Evolutionary conservation across 2,329 filamentous ascomycete species (phyloP).

Genomic region (Epichloe coenophiala): DNA sequence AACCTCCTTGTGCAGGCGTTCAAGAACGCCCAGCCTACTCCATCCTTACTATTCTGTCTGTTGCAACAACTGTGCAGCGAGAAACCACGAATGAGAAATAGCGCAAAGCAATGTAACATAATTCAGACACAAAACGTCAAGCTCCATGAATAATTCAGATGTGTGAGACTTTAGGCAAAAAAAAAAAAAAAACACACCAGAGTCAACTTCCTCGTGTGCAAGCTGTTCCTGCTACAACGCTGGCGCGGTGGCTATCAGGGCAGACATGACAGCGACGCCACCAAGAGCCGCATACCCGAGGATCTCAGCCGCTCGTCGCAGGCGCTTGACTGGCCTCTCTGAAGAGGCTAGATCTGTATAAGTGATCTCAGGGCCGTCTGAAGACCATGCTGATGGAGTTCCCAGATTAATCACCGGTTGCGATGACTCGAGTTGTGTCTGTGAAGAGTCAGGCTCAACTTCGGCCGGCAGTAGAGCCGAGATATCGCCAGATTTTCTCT

Average conservation of each 20-base stretch:
- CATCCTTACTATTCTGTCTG: neutral
- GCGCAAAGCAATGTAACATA: neutral
- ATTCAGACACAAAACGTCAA: neutral
- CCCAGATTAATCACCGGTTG: neutral
- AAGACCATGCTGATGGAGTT: neutral
- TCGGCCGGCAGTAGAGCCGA: slow-evolving; percentile 2
- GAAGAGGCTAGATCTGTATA: neutral
- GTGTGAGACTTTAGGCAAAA: neutral
- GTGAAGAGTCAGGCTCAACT: neutral
- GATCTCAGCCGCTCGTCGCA: slow-evolving; percentile 22
- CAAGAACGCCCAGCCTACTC: neutral
- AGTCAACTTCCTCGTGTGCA: neutral
- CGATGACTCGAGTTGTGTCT: neutral
- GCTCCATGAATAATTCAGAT: neutral
- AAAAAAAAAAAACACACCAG: neutral
- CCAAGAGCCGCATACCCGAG: slow-evolving; percentile 24
- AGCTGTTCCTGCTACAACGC: slow-evolving; percentile 7
- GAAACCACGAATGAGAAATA: neutral
- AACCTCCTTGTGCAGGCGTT: neutral
- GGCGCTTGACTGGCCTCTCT: slow-evolving; percentile 16
- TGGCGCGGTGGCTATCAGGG: slow-evolving; percentile 25
- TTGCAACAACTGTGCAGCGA: neutral
- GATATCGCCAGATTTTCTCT: slow-evolving; percentile 4
- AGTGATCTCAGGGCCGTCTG: neutral
- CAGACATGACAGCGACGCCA: slow-evolving; percentile 25